A percentile compares a stretch with the other conserved stretches of the same genome.
phyloP scores from a whole-genome alignment of 257 asterid genomes.

The Petunia axillaris region DNA sequence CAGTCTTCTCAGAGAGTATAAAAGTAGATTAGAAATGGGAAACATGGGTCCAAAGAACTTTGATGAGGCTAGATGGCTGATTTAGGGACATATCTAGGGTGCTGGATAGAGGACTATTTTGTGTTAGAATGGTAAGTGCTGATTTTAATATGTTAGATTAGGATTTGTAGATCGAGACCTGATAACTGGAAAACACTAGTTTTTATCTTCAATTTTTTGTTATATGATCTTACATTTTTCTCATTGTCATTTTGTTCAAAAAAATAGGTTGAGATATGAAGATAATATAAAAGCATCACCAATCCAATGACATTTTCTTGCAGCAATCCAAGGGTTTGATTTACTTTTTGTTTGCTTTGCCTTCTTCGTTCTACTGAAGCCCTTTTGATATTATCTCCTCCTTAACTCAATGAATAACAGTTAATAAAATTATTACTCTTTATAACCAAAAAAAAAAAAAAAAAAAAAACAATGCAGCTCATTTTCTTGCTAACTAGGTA shows the following conservation, averaged over 20 bases:
- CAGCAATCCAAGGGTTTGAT: not conserved
- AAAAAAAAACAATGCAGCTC: not conserved
- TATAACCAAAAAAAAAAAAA: too few relatives aligned
- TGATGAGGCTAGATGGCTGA: not conserved
- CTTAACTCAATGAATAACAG: not conserved
- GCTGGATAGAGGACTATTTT: not conserved
- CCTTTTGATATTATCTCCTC: not conserved
- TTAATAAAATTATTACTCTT: too few relatives aligned
- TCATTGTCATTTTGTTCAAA: not conserved
- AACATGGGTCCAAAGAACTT: not conserved
- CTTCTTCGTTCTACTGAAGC: not conserved
- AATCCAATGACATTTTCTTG: not conserved
- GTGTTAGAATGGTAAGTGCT: not conserved
- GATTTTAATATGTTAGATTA: not conserved
- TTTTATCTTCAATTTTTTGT: not conserved
- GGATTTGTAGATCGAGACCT: too few relatives aligned
- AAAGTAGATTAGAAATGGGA: conserved; percentile 26
- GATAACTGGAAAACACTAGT: too few relatives aligned
- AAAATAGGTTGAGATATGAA: not conserved
- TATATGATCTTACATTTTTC: not conserved
- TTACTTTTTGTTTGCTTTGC: not conserved
- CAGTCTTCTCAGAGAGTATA: too few relatives aligned
- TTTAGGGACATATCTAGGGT: not conserved
- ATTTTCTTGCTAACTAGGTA: not conserved
- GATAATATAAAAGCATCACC: not conserved